Base-by-base conservation (phyloP, 176 grass and related monocot genomes). In the Dactylis glomerata region DNA sequence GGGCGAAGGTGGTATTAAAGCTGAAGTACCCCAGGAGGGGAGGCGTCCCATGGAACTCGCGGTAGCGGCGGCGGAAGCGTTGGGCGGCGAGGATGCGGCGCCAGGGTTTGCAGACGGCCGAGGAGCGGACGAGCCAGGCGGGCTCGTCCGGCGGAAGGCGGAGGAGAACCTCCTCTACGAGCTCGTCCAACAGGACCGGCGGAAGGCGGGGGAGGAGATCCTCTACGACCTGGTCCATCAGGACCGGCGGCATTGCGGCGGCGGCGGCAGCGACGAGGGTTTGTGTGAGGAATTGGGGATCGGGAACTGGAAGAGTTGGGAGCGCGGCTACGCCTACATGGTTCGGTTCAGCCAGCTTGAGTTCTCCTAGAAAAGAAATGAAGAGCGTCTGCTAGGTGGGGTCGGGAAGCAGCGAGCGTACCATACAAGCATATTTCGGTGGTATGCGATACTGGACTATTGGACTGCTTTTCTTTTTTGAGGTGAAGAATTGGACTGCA, bases 41-140 rank as follows among this genome's bases (percentile, higher is more conserved):
- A 20, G 72, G 71, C 1, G 2, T 20, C 34, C 61, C 11, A 61
- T 77, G 73, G 73, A 85, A 77, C 23, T 34, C 46, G 73, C 73
- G 26, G 83, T 85, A 78, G 47, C 61, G 47, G 83, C 73, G 47
- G 7, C 76, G 62, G 36, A 85, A 85, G 11, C 33, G 10, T 6
- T 34, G 74, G 24, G 20, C 62, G 36, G 75, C 77, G 62, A 85
- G 83, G 62, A 45, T 27, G 83, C 11, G 49, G 34, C 62, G 49
- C 49, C 49, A 78, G 4, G 47, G 8, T 11, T 57, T 78, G 63
- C 49, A 78, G 62, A 58, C 63, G 19, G 36, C 47, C 19, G 83
- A 57, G 63, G 74, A 66, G 26, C 19, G 63, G 1, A 78, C 1
- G 47, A 85, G 83, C 34, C 9, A 0, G 4, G 6, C 11, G 2